Evolutionary conservation across 257 asterid species (phyloP).

Genomic region (Misopates orontium): DNA sequence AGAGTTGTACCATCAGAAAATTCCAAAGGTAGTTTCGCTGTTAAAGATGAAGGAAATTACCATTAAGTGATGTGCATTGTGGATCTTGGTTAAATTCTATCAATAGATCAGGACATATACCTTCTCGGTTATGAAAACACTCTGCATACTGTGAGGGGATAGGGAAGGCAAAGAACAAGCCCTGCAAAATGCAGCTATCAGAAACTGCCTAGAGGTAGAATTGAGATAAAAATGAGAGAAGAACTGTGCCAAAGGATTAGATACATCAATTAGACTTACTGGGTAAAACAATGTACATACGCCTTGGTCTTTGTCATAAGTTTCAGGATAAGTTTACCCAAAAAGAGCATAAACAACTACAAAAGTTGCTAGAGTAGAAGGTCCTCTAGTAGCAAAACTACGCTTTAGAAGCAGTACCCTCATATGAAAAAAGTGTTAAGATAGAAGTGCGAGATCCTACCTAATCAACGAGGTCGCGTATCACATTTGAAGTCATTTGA

Average conservation of each 20-base stretch:
- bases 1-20: conserved; percentile 93
- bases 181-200: conserved; percentile 47
- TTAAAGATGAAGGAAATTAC: conserved; percentile 5
- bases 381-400: conserved; percentile 54
- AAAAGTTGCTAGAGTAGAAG: conserved; percentile 77
- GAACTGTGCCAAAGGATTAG: not conserved
- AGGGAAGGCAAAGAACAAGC: conserved; percentile 81
- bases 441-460: conserved; percentile 36
- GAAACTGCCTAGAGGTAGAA: conserved; percentile 2
- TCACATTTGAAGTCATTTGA: conserved; percentile 83
- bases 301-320: conserved; percentile 70
- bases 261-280: conserved; percentile 40
- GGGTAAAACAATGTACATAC: conserved; percentile 82
- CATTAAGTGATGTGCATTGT: conserved; percentile 20
- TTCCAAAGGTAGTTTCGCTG: conserved; percentile 83
- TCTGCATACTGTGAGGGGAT: conserved; percentile 73
- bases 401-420: conserved; percentile 19
- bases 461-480: conserved; percentile 80
- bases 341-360: conserved; percentile 81
- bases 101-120: conserved; percentile 21
- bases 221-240: conserved; percentile 20
- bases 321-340: conserved; percentile 90
- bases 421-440: conserved; percentile 3
- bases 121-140: conserved; percentile 54
- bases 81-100: not conserved